Percentiles rank a stretch among this genome's conserved stretches.
Evolutionary conservation across 2,329 filamentous ascomycete species (phyloP).

Genomic region (Fusarium sulawesiense): DNA sequence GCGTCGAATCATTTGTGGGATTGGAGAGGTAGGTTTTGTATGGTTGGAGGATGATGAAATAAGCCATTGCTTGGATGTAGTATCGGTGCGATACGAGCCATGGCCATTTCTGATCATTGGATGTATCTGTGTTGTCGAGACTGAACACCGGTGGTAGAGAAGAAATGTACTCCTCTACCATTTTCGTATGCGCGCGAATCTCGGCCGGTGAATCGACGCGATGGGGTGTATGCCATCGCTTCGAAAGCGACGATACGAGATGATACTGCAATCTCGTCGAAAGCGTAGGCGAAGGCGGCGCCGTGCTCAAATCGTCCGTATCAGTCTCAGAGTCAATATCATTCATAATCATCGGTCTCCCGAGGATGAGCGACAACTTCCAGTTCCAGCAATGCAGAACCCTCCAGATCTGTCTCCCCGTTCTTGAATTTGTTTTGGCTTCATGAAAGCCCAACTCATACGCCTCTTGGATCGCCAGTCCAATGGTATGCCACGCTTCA

Average conservation of each 20-base stretch:
- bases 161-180: neutral
- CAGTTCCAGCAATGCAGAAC: conserved; percentile 19
- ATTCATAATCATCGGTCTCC: conserved; percentile 7
- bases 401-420: conserved; percentile 6
- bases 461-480: conserved; percentile 10
- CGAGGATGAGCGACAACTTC: neutral
- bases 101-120: neutral
- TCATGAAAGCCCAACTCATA: conserved; percentile 14
- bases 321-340: conserved; percentile 11
- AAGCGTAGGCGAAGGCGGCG: neutral
- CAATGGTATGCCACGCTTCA: conserved; percentile 18
- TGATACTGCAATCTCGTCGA: conserved; percentile 16
- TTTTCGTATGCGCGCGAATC: neutral
- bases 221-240: conserved; percentile 15
- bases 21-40: conserved; percentile 1
- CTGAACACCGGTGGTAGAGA: neutral
- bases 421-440: neutral
- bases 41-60: conserved; percentile 17
- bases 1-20: neutral
- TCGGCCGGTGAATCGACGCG: neutral
- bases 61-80: conserved; percentile 19
- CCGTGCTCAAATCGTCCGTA: accelerated
- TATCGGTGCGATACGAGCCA: conserved; percentile 16
- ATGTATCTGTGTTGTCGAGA: neutral
- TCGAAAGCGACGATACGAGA: conserved; percentile 14